Evolutionary conservation across 139 green algal genomes (phyloP).

Genomic region (Microglena sp.): DNA sequence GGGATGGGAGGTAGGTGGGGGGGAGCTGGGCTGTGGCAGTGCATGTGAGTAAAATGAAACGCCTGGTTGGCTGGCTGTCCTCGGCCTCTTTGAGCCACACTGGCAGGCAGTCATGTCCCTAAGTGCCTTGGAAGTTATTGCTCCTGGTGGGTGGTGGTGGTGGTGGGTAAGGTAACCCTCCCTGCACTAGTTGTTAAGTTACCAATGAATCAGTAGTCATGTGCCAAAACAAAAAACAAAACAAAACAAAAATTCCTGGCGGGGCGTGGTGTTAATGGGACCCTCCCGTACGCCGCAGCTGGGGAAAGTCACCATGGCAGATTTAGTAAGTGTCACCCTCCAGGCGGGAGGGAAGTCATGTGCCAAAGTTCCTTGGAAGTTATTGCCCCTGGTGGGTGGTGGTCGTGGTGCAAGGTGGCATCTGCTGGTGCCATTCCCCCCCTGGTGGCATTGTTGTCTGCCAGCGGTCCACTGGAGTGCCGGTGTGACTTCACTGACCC

Average conservation of each 20-base stretch:
- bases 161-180: not conserved
- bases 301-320: not conserved
- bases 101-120: slow-evolving; percentile 64
- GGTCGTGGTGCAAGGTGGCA: not conserved
- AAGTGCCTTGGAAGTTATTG: not conserved
- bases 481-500: slow-evolving; percentile 63
- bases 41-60: slow-evolving; percentile 38
- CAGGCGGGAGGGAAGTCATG: slow-evolving; percentile 80
- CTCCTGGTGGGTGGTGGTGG: not conserved
- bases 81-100: slow-evolving; percentile 94
- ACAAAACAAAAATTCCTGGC: too few relatives aligned
- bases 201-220: not conserved
- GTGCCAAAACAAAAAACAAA: too few relatives aligned
- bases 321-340: slow-evolving; percentile 18
- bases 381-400: not conserved
- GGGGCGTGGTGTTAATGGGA: too few relatives aligned
- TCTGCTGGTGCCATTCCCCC: too few relatives aligned
- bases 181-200: not conserved
- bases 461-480: too few relatives aligned
- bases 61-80: slow-evolving; percentile 82
- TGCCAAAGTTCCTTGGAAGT: not conserved
- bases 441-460: too few relatives aligned
- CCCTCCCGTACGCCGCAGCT: too few relatives aligned
- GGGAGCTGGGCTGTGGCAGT: slow-evolving; percentile 56
- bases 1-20: too few relatives aligned